These are phyloP conservation scores for Colletotrichum nymphaeae DNA, from an alignment of 2,329 filamentous ascomycete species.

Conservation along the genomic window DNA sequence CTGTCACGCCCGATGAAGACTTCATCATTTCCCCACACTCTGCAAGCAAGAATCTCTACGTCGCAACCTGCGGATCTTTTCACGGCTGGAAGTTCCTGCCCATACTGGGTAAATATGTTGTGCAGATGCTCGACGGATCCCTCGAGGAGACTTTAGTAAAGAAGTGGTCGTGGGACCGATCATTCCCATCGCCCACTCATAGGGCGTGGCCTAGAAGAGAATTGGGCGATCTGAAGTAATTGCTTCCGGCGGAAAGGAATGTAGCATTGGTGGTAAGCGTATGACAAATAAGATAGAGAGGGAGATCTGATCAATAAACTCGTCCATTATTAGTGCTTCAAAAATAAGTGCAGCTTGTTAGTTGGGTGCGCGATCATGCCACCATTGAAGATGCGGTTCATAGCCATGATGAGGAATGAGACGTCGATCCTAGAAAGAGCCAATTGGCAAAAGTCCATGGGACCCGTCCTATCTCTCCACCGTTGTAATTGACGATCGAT, in stretches of 20 bases:
- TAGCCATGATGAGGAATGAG: no score
- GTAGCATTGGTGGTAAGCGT: neutral
- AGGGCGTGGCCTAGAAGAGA: conserved; percentile 7
- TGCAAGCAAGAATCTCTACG: conserved; percentile 56
- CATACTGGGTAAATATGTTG: conserved; percentile 61
- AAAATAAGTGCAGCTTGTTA: no score
- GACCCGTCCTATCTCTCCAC: neutral
- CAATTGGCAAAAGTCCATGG: neutral
- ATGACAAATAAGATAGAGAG: no score
- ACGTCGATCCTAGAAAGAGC: neutral
- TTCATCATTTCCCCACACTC: conserved; percentile 62
- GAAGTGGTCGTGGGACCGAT: conserved; percentile 47
- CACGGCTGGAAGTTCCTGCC: conserved; percentile 65
- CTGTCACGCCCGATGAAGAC: conserved; percentile 61
- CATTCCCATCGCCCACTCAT: conserved; percentile 3
- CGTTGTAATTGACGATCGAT: neutral
- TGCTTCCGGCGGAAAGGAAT: neutral
- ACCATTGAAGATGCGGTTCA: no score
- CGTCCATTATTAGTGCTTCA: neutral
- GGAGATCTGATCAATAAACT: neutral
- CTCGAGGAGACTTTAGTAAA: conserved; percentile 45
- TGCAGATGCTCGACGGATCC: conserved; percentile 50
- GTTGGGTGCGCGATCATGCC: no score
- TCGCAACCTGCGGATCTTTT: conserved; percentile 66
- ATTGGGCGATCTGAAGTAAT: neutral